Evolutionary conservation across 805 yeast species (phyloP).

Genomic region (Grigorovia transvaalensis): DNA sequence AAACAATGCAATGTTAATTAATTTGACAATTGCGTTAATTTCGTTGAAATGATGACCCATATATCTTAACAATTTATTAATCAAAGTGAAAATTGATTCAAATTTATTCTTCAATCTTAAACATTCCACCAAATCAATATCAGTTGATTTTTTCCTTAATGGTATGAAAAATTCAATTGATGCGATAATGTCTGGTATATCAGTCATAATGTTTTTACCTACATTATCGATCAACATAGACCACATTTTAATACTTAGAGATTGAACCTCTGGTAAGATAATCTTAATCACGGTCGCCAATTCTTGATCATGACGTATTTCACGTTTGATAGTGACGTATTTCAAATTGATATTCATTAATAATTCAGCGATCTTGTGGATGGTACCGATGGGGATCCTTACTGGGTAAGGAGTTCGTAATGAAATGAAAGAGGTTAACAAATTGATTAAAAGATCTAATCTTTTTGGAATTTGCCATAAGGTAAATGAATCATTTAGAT

Average conservation of each 20-base stretch:
- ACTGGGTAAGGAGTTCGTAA: slow-evolving; percentile 47
- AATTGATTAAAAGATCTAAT: slow-evolving; percentile 35
- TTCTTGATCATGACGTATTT: slow-evolving; percentile 43
- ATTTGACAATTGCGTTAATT: slow-evolving; percentile 40
- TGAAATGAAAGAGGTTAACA: slow-evolving; percentile 38
- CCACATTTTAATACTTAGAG: slow-evolving; percentile 36
- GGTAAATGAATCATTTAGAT: slow-evolving; percentile 45
- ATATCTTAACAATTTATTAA: slow-evolving; percentile 12
- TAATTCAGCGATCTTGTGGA: slow-evolving; percentile 43
- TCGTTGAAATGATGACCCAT: slow-evolving; percentile 38
- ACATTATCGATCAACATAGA: slow-evolving; percentile 17
- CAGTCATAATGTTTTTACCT: slow-evolving; percentile 35
- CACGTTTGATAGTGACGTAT: slow-evolving; percentile 46
- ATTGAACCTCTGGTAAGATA: slow-evolving; percentile 37
- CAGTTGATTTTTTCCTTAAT: slow-evolving; percentile 31
- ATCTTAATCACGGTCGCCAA: slow-evolving; percentile 36
- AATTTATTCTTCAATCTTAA: slow-evolving; percentile 17
- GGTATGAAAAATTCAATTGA: slow-evolving; percentile 53
- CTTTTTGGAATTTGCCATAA: slow-evolving; percentile 44
- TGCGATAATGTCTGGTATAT: slow-evolving; percentile 40
- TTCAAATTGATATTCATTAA: slow-evolving; percentile 45
- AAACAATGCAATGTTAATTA: slow-evolving; percentile 47
- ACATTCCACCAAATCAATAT: slow-evolving; percentile 32
- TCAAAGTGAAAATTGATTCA: slow-evolving; percentile 14
- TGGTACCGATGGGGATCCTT: slow-evolving; percentile 52